Conservation (phyloP, 2,329 filamentous ascomycete genomes). For the Onygenales sp. region DNA sequence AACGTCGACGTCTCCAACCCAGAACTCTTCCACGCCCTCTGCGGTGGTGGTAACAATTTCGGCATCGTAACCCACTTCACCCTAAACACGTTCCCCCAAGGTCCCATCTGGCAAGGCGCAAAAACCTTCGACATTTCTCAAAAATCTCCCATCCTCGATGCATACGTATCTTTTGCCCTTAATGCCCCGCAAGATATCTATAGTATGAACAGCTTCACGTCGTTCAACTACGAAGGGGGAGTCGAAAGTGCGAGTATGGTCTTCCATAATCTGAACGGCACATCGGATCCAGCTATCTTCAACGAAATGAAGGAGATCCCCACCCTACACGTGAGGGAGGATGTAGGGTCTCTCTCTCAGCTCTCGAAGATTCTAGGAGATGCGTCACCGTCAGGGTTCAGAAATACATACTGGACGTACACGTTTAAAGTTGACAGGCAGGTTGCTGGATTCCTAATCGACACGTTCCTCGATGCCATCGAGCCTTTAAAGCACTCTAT, state of each 20-base stretch:
- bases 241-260: conserved; percentile 15
- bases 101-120: conserved; percentile 30
- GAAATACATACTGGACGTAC: conserved; percentile 24
- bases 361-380: conserved; percentile 25
- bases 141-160: conserved; percentile 22
- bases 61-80: conserved; percentile 31
- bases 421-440: conserved; percentile 21
- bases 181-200: conserved; percentile 24
- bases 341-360: conserved; percentile 19
- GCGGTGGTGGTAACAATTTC: conserved; percentile 37
- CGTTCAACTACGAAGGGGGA: conserved; percentile 17
- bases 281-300: conserved; percentile 23
- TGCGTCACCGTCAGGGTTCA: conserved; percentile 22
- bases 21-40: conserved; percentile 42
- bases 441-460: conserved; percentile 17
- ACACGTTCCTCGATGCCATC: conserved; percentile 17
- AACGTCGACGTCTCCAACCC: conserved; percentile 31
- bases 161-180: conserved; percentile 22
- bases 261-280: conserved; percentile 29
- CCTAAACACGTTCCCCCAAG: conserved; percentile 28
- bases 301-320: conserved; percentile 15
- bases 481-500: conserved; percentile 5
- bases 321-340: conserved; percentile 20
- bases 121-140: conserved; percentile 20
- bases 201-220: conserved; percentile 20